Evolutionary conservation across 305 asterid species (phyloP).

Genomic region (Fraxinus floribunda): DNA sequence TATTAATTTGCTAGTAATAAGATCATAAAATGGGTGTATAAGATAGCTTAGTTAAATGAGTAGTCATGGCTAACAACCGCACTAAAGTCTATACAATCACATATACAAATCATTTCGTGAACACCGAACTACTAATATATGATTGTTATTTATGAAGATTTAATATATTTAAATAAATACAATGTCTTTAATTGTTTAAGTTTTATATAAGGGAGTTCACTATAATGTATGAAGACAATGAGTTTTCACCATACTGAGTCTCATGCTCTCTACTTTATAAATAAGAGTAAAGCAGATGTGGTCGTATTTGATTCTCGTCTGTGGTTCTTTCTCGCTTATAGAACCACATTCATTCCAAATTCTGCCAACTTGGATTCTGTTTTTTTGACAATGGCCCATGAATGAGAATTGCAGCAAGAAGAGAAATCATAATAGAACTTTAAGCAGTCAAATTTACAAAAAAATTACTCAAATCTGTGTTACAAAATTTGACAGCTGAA

Average conservation of each 20-base stretch:
- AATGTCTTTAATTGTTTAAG: not conserved
- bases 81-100: not conserved
- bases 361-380: not conserved
- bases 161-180: not conserved
- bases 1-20: not conserved
- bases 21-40: not conserved
- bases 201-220: not conserved
- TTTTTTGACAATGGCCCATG: not conserved
- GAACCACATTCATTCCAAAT: not conserved
- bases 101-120: not conserved
- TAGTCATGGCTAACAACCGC: not conserved
- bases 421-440: not conserved
- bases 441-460: not conserved
- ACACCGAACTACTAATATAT: not conserved
- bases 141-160: not conserved
- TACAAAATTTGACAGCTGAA: not conserved
- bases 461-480: not conserved
- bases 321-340: not conserved
- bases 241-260: not conserved
- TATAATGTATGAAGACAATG: not conserved
- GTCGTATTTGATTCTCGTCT: not conserved
- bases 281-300: not conserved
- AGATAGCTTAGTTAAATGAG: not conserved
- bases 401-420: not conserved
- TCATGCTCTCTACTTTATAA: not conserved